Evolutionary conservation across 2,329 filamentous ascomycete species (phyloP).

Genomic region (Mycosphaerelloides madeirae): DNA sequence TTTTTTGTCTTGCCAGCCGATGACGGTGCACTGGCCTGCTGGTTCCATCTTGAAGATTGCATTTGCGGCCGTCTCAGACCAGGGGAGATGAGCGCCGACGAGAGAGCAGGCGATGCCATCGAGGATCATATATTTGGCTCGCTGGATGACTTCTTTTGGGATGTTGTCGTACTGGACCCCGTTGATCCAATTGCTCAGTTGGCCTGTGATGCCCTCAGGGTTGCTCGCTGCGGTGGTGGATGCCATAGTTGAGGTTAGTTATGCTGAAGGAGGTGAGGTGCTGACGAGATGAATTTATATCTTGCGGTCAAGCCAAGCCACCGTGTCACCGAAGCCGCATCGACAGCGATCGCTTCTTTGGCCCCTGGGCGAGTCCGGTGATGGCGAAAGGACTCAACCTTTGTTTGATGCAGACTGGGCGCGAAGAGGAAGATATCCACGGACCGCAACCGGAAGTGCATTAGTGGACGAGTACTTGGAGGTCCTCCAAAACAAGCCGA

Average conservation of each 20-base stretch:
- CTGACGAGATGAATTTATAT: too few species aligned
- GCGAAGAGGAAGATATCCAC: too few species aligned
- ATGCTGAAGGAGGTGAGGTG: too few species aligned
- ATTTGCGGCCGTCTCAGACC: slow-evolving; percentile 9
- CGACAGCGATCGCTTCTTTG: too few species aligned
- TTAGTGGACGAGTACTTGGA: too few species aligned
- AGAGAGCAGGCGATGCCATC: slow-evolving; percentile 9
- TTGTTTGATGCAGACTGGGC: too few species aligned
- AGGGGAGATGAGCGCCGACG: slow-evolving; percentile 9
- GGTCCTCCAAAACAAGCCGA: too few species aligned
- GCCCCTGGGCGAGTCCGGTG: too few species aligned
- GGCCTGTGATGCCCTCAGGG: slow-evolving; percentile 5
- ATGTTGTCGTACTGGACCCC: neutral
- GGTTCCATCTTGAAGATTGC: slow-evolving; percentile 10
- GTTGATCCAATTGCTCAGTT: slow-evolving; percentile 6
- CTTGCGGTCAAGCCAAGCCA: too few species aligned
- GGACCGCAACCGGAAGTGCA: too few species aligned
- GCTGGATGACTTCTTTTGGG: slow-evolving; percentile 6
- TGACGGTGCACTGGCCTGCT: slow-evolving; percentile 7
- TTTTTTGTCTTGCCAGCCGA: slow-evolving; percentile 8
- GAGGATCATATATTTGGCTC: slow-evolving; percentile 10
- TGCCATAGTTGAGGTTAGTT: slow-evolving; percentile 7
- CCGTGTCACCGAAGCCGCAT: too few species aligned
- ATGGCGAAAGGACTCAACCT: too few species aligned
- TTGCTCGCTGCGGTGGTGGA: slow-evolving; percentile 2